Evolutionary conservation across 176 grass and related monocot species (phyloP).

Genomic region (Rhynchospora tenuis): DNA sequence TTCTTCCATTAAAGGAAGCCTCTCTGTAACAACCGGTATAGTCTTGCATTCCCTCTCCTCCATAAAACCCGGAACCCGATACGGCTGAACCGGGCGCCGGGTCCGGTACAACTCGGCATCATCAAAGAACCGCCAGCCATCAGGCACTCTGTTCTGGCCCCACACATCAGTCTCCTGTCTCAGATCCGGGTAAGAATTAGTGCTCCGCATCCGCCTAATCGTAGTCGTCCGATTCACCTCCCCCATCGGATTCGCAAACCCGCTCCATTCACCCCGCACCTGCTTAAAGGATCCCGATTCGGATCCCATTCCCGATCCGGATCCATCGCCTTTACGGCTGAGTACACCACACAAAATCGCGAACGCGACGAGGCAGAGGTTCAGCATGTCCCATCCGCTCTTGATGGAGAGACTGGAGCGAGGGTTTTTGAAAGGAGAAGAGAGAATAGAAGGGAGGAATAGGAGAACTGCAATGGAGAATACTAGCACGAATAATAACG

Average conservation of each 20-base stretch:
- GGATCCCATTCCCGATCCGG: conserved; percentile 23
- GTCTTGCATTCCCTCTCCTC: conserved; percentile 33
- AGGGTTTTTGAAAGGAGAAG: conserved; percentile 18
- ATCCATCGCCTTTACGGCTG: conserved; percentile 30
- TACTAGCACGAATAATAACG: conserved; percentile 55
- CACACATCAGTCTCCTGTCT: conserved; percentile 41
- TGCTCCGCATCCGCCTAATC: conserved; percentile 77
- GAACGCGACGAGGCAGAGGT: conserved; percentile 71
- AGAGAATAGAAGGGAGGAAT: conserved; percentile 44
- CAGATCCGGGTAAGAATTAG: conserved; percentile 82
- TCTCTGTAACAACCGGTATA: conserved; percentile 59
- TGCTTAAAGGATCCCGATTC: conserved; percentile 6
- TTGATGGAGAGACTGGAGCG: conserved; percentile 41
- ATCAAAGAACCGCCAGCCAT: conserved; percentile 62
- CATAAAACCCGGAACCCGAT: conserved; percentile 30
- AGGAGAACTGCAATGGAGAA: conserved; percentile 58
- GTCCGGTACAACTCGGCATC: conserved; percentile 46
- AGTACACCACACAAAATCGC: conserved; percentile 87
- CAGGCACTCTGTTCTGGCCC: conserved; percentile 27
- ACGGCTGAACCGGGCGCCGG: conserved; percentile 24
- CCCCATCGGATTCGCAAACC: conserved; percentile 16
- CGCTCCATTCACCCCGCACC: conserved; percentile 11
- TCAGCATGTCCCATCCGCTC: conserved; percentile 76
- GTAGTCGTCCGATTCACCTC: conserved; percentile 7
- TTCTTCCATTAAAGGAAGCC: conserved; percentile 18